These are phyloP conservation scores for Pseudovirgaria hyperparasitica DNA, from an alignment of 2,329 filamentous ascomycete genomes.

Conservation along the genomic window DNA sequence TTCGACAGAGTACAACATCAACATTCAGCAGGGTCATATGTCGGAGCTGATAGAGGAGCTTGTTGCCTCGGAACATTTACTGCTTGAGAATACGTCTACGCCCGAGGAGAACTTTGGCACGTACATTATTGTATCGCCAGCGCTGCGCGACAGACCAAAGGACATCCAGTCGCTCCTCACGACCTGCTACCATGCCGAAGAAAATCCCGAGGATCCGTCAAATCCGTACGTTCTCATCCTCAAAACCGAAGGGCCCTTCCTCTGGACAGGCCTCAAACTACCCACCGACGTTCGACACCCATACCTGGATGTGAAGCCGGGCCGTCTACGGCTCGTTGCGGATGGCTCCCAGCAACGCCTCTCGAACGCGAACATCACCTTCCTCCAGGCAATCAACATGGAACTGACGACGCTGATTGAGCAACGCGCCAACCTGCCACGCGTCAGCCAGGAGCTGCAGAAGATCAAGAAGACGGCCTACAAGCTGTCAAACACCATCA, in stretches of 20 bases:
- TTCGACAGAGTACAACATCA: constrained; percentile 85
- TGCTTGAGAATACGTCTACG: constrained; percentile 56
- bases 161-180: constrained; percentile 80
- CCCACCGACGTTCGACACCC: constrained; percentile 61
- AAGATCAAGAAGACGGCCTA: constrained; percentile 94
- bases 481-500: constrained; percentile 93
- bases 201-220: constrained; percentile 56
- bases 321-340: constrained; percentile 77
- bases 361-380: constrained; percentile 62
- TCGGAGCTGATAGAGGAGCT: constrained; percentile 74
- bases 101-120: constrained; percentile 58
- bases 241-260: constrained; percentile 62
- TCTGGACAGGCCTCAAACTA: constrained; percentile 72
- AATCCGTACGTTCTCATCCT: constrained; percentile 81
- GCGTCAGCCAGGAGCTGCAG: constrained; percentile 80
- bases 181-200: constrained; percentile 60
- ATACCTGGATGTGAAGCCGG: constrained; percentile 71
- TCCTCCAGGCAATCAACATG: constrained; percentile 66
- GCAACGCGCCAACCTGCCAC: constrained; percentile 81
- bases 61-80: constrained; percentile 71
- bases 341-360: constrained; percentile 72
- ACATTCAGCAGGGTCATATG: constrained; percentile 58
- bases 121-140: constrained; percentile 74
- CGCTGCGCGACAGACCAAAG: constrained; percentile 58
- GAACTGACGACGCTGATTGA: constrained; percentile 84